Conservation (phyloP, 805 yeast genomes). For the Yarrowia porcina region DNA sequence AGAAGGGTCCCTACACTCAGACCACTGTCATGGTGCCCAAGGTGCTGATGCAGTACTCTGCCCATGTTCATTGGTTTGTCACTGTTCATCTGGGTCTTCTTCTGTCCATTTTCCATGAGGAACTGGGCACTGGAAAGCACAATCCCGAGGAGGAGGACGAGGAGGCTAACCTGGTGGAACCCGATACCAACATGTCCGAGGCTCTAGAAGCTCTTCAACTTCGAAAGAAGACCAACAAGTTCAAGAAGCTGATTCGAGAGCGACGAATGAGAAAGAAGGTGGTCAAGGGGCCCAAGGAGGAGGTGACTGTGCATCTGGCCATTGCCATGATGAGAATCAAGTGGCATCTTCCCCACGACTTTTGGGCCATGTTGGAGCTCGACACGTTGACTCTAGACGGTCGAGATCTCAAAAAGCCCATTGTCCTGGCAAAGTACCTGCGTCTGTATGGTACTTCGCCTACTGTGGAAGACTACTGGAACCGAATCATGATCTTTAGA, state of each 20-base stretch:
- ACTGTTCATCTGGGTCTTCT: slow-evolving; percentile 11
- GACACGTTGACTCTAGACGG: slow-evolving; percentile 11
- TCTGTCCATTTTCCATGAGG: slow-evolving; percentile 10
- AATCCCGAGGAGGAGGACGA: neutral
- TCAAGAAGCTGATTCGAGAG: slow-evolving; percentile 16
- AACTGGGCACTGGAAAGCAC: slow-evolving; percentile 2
- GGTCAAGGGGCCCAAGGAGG: slow-evolving; percentile 19
- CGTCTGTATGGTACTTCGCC: slow-evolving; percentile 37
- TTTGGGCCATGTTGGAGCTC: slow-evolving; percentile 23
- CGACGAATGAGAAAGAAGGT: neutral
- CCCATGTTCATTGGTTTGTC: slow-evolving; percentile 20
- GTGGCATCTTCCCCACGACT: slow-evolving; percentile 21
- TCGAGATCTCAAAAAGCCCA: slow-evolving; percentile 1
- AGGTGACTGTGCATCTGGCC: neutral
- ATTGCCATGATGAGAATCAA: slow-evolving; percentile 12
- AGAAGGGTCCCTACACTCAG: slow-evolving; percentile 24
- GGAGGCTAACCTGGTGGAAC: neutral
- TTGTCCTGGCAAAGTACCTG: slow-evolving; percentile 3
- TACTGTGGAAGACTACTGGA: slow-evolving; percentile 41
- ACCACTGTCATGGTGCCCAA: neutral
- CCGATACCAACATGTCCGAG: neutral
- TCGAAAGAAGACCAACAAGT: slow-evolving; percentile 24
- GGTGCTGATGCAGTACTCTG: slow-evolving; percentile 14
- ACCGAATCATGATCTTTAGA: slow-evolving; percentile 37
- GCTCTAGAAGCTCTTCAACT: slow-evolving; percentile 19